These are phyloP conservation scores for Ogataea thermomethanolica DNA, from an alignment of 805 yeast species.

Conservation along the genomic window DNA sequence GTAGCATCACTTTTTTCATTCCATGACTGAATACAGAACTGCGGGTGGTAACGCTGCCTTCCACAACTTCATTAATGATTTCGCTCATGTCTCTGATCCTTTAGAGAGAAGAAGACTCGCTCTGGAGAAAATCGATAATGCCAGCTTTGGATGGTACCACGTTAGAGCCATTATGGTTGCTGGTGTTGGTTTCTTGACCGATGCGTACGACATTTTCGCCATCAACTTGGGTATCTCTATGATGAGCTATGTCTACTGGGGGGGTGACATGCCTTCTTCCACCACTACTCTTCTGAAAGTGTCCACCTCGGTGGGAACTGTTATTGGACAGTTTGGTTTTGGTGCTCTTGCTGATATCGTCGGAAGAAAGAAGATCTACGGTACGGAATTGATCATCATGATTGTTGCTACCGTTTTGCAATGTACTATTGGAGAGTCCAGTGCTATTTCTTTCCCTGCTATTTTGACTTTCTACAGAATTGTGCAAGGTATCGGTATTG, in stretches of 20 bases:
- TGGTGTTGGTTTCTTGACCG: slow-evolving; percentile 92
- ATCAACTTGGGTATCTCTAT: slow-evolving; percentile 78
- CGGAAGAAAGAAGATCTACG: slow-evolving; percentile 87
- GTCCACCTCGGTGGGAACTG: slow-evolving; percentile 92
- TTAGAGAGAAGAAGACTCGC: slow-evolving; percentile 85
- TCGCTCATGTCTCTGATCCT: slow-evolving; percentile 80
- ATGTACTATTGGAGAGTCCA: slow-evolving; percentile 67
- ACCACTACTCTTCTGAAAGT: slow-evolving; percentile 77
- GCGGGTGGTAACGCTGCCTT: slow-evolving; percentile 83
- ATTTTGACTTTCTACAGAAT: slow-evolving; percentile 76
- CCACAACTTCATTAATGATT: slow-evolving; percentile 77
- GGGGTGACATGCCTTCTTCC: slow-evolving; percentile 56
- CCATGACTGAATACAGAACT: slow-evolving; percentile 32
- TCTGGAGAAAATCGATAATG: slow-evolving; percentile 76
- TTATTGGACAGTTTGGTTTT: slow-evolving; percentile 82
- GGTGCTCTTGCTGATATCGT: slow-evolving; percentile 77
- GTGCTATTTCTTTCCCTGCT: slow-evolving; percentile 71
- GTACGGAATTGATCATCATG: slow-evolving; percentile 81
- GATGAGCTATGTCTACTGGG: slow-evolving; percentile 77
- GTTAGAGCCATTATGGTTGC: slow-evolving; percentile 80
- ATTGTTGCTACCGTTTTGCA: slow-evolving; percentile 76
- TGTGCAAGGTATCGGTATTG: slow-evolving; percentile 92
- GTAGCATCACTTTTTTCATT: background rate
- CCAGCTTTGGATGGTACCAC: slow-evolving; percentile 79
- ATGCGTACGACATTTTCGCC: slow-evolving; percentile 89